Percentiles rank a stretch among this genome's conserved stretches.
These are phyloP conservation scores for Kodamaea lidongshanica DNA, from an alignment of 805 yeast species.

Conservation along the genomic window DNA sequence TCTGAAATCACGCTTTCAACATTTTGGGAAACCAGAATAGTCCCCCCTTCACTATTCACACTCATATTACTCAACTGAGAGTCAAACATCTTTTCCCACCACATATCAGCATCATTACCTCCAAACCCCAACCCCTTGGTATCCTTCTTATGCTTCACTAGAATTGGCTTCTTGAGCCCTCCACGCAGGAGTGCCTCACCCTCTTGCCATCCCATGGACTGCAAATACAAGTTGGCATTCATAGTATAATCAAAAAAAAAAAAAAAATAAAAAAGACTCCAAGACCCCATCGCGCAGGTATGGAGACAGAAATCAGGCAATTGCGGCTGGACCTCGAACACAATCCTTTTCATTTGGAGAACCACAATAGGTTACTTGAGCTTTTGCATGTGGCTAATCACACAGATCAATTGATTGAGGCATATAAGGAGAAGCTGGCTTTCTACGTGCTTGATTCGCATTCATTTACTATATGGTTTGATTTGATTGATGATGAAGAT, in stretches of 20 bases:
- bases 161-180: constrained; percentile 75
- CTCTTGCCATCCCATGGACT: constrained; percentile 84
- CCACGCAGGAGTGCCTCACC: constrained; percentile 82
- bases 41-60: constrained; percentile 35
- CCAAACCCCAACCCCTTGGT: constrained; percentile 85
- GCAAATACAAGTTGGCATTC: constrained; percentile 71
- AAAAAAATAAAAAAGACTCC: too few species aligned
- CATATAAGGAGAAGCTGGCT: constrained; percentile 1
- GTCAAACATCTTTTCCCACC: constrained; percentile 97
- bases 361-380: constrained; percentile 15
- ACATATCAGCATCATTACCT: constrained; percentile 70
- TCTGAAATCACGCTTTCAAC: constrained; percentile 40
- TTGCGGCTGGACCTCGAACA: constrained; percentile 7
- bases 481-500: too few species aligned
- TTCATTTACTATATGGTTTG: too few species aligned
- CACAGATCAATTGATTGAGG: constrained; percentile 5
- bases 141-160: constrained; percentile 87
- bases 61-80: constrained; percentile 81
- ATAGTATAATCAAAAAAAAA: constrained; percentile 28
- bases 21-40: constrained; percentile 50
- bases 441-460: constrained; percentile 2
- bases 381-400: constrained; percentile 5
- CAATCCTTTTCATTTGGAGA: constrained; percentile 11
- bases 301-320: constrained; percentile 6
- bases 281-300: too few species aligned